phyloP scores from a whole-genome alignment of 306 rosid species.

The Sophora flavescens region DNA sequence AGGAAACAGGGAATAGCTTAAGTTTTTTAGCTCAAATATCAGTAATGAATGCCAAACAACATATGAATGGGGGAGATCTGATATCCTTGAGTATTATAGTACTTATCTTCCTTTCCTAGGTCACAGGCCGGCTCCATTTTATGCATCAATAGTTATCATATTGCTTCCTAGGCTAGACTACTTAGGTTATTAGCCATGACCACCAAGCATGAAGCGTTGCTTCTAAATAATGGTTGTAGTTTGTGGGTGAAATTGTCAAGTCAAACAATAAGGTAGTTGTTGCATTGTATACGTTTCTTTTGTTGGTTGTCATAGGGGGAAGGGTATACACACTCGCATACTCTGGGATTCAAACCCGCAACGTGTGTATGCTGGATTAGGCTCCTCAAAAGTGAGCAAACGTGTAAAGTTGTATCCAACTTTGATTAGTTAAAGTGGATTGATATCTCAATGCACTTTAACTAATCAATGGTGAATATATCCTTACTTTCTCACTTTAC shows the following conservation, averaged over 20 bases:
- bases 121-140: neutral
- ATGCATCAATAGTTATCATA: neutral
- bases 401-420: too few relatives aligned
- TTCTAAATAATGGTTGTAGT: neutral
- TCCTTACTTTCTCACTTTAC: too few relatives aligned
- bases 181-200: neutral
- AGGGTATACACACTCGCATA: neutral
- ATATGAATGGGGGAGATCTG: constrained; percentile 3
- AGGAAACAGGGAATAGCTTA: neutral
- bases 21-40: neutral
- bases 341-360: neutral
- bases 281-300: neutral
- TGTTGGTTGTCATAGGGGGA: constrained; percentile 3
- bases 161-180: neutral
- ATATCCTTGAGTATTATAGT: neutral
- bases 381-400: too few relatives aligned
- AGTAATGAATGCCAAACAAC: neutral
- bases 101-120: neutral
- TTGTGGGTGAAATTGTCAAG: neutral
- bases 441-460: too few relatives aligned
- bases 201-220: neutral
- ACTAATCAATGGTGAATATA: too few relatives aligned
- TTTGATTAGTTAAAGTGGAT: too few relatives aligned
- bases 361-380: neutral
- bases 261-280: neutral